Percentiles rank a stretch among this genome's conserved stretches.
These are phyloP conservation scores for Larix sibirica DNA, from an alignment of 83 land plant species.

Conservation along the genomic window DNA sequence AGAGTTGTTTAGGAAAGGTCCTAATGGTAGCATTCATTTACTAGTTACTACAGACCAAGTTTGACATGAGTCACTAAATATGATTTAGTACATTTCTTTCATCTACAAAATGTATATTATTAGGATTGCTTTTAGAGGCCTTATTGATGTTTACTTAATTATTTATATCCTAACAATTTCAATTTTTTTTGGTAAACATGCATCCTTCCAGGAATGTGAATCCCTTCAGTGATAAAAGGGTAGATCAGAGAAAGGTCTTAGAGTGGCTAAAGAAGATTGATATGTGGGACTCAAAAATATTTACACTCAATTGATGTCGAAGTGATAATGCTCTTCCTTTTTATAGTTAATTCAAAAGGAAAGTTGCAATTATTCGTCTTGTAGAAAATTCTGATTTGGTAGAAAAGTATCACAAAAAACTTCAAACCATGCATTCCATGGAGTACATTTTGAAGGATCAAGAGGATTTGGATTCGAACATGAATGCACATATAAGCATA, in stretches of 20 bases:
- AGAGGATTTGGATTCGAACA: conserved; percentile 24
- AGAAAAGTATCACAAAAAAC: conserved; percentile 32
- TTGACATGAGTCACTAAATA: conserved; percentile 21
- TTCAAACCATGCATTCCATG: conserved; percentile 27
- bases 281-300: conserved; percentile 34
- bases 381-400: conserved; percentile 37
- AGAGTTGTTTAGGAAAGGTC: conserved; percentile 26
- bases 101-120: not conserved
- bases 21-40: conserved; percentile 27
- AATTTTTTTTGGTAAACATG: not conserved
- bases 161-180: not conserved
- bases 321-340: conserved; percentile 18
- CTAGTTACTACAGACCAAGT: conserved; percentile 24
- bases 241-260: conserved; percentile 15
- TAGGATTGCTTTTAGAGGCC: not conserved
- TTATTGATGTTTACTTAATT: not conserved
- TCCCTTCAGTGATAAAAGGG: conserved; percentile 24
- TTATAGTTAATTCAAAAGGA: conserved; percentile 28
- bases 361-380: conserved; percentile 32
- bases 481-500: conserved; percentile 18
- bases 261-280: conserved; percentile 30
- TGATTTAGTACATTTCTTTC: conserved; percentile 21
- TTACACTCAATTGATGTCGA: conserved; percentile 26
- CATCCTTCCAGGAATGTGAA: conserved; percentile 19
- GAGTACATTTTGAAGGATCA: conserved; percentile 25